A percentile compares a stretch with the other conserved stretches of the same genome.
phyloP scores from a whole-genome alignment of 2,329 filamentous ascomycete species.

The Fusarium equiseti region DNA sequence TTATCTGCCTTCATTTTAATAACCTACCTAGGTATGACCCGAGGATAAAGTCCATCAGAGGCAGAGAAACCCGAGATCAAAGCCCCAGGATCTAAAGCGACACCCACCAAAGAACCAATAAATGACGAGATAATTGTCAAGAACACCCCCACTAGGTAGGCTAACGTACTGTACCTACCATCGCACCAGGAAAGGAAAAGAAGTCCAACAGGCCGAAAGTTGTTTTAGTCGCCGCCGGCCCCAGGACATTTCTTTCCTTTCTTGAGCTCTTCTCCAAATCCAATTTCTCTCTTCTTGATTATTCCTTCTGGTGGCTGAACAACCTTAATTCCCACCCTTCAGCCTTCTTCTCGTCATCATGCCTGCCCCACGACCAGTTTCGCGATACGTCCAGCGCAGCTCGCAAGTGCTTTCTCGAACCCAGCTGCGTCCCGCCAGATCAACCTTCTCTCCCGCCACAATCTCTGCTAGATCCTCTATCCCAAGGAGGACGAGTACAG shows the following conservation, averaged over 20 bases:
- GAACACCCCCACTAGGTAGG: constrained; percentile 18
- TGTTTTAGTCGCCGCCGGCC: constrained; percentile 34
- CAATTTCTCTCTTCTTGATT: background rate
- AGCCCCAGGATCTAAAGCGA: constrained; percentile 11
- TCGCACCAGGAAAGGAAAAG: constrained; percentile 19
- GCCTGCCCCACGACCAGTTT: constrained; percentile 54
- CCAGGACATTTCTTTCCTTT: constrained; percentile 16
- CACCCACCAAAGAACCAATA: constrained; percentile 40
- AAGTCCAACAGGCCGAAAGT: constrained; percentile 36
- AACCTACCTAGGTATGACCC: constrained; percentile 15
- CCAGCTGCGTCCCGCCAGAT: constrained; percentile 46
- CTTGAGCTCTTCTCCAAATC: constrained; percentile 12
- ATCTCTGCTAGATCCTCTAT: constrained; percentile 32
- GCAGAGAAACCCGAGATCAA: background rate
- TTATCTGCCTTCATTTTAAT: background rate
- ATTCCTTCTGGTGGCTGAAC: constrained; percentile 45
- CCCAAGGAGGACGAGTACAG: constrained; percentile 23
- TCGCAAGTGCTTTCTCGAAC: constrained; percentile 50
- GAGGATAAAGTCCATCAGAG: constrained; percentile 3
- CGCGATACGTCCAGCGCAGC: constrained; percentile 56
- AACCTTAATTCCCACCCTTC: constrained; percentile 11
- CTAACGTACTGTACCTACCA: constrained; percentile 19
- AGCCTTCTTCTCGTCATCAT: constrained; percentile 42
- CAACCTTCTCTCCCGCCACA: constrained; percentile 41
- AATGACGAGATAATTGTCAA: constrained; percentile 44